Evolutionary conservation across 306 rosid genomes (phyloP).

Genomic region (Dalbergia oliveri): DNA sequence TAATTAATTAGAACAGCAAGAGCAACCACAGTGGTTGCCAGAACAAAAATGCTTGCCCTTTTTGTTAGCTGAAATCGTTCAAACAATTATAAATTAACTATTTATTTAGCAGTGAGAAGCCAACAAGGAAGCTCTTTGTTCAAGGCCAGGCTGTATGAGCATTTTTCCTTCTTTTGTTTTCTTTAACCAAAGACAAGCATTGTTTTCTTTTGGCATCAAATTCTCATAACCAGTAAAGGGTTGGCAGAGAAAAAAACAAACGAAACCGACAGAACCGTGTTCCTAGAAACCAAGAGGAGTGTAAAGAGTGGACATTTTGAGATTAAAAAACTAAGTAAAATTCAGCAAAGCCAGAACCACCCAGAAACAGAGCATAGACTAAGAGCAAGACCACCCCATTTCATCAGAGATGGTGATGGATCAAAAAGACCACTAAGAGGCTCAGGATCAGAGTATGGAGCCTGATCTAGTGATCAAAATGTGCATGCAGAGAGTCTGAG

Average conservation of each 20-base stretch:
- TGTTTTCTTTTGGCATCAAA: background rate
- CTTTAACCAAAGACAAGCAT: conserved; percentile 26
- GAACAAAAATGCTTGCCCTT: conserved; percentile 44
- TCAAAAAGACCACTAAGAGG: background rate
- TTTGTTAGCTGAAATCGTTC: background rate
- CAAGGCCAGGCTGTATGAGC: conserved; percentile 46
- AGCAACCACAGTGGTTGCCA: conserved; percentile 49
- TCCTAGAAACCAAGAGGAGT: conserved; percentile 28
- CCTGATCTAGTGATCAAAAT: conserved; percentile 39
- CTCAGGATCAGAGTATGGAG: background rate
- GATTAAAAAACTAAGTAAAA: background rate
- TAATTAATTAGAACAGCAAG: background rate
- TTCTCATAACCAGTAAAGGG: background rate
- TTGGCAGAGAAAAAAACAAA: background rate
- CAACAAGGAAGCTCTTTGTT: conserved; percentile 43
- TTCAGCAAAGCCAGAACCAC: conserved; percentile 21
- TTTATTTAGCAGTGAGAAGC: conserved; percentile 33
- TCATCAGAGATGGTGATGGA: background rate
- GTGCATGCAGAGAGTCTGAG: conserved; percentile 39
- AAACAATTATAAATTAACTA: background rate
- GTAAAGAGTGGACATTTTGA: background rate
- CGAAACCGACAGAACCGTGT: conserved; percentile 40
- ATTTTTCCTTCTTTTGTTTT: background rate
- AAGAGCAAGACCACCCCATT: conserved; percentile 27
- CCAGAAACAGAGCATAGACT: background rate